Percentiles rank a stretch among this genome's conserved stretches.
phyloP scores from a whole-genome alignment of 2,329 filamentous ascomycete species.

The Fusarium sp. region DNA sequence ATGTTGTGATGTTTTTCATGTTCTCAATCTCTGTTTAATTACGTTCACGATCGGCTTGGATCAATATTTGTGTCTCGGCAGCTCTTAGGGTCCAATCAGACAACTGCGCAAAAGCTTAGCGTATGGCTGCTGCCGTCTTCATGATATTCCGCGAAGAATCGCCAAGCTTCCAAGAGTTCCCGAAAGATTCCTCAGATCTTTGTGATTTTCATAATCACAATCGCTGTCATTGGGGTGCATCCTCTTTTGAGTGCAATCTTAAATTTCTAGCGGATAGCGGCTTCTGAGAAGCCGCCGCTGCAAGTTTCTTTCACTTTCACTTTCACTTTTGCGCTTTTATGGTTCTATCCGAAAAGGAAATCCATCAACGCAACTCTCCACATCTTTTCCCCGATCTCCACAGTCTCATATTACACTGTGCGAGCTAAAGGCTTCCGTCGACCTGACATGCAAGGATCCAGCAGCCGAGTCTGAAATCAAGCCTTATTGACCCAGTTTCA shows the following conservation, averaged over 20 bases:
- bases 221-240: neutral
- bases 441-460: conserved; percentile 32
- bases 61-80: conserved; percentile 23
- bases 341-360: conserved; percentile 33
- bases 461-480: conserved; percentile 23
- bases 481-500: conserved; percentile 39
- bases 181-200: neutral
- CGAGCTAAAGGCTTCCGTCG: conserved; percentile 20
- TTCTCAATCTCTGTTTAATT: conserved; percentile 25
- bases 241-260: no score
- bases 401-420: conserved; percentile 25
- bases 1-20: conserved; percentile 7
- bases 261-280: neutral
- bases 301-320: neutral
- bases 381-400: conserved; percentile 36
- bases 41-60: conserved; percentile 24
- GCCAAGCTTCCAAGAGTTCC: neutral
- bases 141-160: neutral
- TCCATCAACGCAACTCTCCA: conserved; percentile 19
- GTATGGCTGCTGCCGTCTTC: conserved; percentile 4
- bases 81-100: conserved; percentile 22
- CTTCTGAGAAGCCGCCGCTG: conserved; percentile 7
- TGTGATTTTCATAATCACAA: neutral
- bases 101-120: conserved; percentile 21
- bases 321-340: neutral